Evolutionary conservation across 2,329 filamentous ascomycete species (phyloP), one percentile per base, ranked within the genome.

Genomic region (Cordyceps cicadae): DNA sequence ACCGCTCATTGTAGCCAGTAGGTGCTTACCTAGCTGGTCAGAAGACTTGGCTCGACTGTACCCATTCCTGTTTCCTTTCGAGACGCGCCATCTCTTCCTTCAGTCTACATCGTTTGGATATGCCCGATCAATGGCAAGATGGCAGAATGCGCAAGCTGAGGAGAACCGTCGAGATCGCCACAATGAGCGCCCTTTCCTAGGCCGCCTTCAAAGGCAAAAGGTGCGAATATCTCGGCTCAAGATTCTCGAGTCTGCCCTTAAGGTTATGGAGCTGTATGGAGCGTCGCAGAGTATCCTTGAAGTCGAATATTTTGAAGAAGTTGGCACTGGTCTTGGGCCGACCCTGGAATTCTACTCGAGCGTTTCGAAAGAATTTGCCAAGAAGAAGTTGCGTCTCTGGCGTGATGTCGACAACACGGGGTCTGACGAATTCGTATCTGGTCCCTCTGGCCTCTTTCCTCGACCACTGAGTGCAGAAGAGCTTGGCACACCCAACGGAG

Each of bases 101-200:
- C 94, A 97, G 74, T 99, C 93, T 2, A 99, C 95, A 0, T 97
- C 94, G 0, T 99, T 99, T 70, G 94, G 94, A 24, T 99, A 99
- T 77, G 93, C 93, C 48, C 86, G 94, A 64, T 97, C 94, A 19
- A 97, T 99, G 94, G 89, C 88, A 62, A 86, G 93, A 71, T 99
- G 95, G 95, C 94, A 97, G 75, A 96, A 90, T 69, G 87, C 90
- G 1, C 92, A 97, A 71, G 84, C 87, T 24, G 92, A 91, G 65
- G 92, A 96, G 62, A 86, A 83, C 60, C 84, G 93, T 48, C 85
- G 89, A 57, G 90, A 96, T 67, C 87, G 92, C 52, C 88, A 91
- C 53, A 93, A 97, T 66, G 92, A 97, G 64, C 84, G 92, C 14
- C 92, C 92, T 2, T 96, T 95, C 80, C 79, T 97, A 3, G 94